Evolutionary conservation across 2,329 filamentous ascomycete genomes (phyloP).

Genomic region (Aspergillus niger): DNA sequence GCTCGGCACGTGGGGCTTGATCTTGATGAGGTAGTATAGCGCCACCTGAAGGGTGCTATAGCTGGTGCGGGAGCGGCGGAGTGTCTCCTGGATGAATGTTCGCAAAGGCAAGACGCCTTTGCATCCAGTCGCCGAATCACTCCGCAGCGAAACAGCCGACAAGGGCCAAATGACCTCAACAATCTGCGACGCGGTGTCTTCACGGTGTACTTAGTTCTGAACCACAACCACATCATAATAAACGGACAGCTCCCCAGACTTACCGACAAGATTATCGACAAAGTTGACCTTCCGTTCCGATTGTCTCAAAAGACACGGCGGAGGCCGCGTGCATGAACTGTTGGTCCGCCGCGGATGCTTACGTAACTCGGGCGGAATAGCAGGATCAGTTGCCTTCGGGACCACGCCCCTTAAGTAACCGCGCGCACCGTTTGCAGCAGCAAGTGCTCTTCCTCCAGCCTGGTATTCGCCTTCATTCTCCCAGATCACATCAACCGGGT

Average conservation of each 20-base stretch:
- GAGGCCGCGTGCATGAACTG: constrained; percentile 61
- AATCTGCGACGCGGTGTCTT: constrained; percentile 96
- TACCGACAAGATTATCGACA: constrained; percentile 96
- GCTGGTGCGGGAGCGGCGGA: constrained; percentile 90
- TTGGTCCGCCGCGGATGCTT: constrained; percentile 57
- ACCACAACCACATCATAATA: constrained; percentile 27
- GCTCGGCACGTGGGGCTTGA: constrained; percentile 84
- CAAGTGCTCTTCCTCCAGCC: constrained; percentile 28
- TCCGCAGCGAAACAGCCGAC: constrained; percentile 76
- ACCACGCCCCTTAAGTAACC: constrained; percentile 30
- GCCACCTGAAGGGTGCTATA: constrained; percentile 97
- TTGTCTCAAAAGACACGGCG: constrained; percentile 79
- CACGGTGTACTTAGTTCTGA: constrained; percentile 27
- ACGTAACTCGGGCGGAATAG: constrained; percentile 44
- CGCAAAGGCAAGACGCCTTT: constrained; percentile 84
- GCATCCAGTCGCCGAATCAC: constrained; percentile 63
- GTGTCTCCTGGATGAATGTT: constrained; percentile 95
- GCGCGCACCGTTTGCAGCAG: constrained; percentile 28
- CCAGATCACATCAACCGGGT: constrained; percentile 58
- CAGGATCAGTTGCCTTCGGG: constrained; percentile 34
- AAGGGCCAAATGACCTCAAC: constrained; percentile 97
- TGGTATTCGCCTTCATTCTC: constrained; percentile 41
- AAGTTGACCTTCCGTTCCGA: constrained; percentile 91
- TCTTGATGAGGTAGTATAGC: constrained; percentile 91
- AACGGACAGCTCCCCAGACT: constrained; percentile 53